phyloP scores from a whole-genome alignment of 768 basidiomycete species.

The Termitomyces titanicus region DNA sequence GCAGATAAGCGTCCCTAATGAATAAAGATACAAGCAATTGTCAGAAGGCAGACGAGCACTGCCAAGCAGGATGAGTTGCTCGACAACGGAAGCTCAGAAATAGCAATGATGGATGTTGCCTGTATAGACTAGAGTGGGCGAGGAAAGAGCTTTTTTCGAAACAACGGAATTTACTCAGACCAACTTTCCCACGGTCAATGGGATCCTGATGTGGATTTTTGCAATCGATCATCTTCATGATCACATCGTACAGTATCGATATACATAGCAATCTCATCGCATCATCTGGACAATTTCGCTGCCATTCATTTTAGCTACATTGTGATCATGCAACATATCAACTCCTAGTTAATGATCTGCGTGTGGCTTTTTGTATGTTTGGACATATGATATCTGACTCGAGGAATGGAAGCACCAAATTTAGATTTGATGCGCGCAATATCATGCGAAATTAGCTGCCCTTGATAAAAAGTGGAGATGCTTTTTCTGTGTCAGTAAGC shows the following conservation, averaged over 20 bases:
- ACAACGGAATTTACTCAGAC: conserved; percentile 17
- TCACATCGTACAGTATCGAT: not conserved
- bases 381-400: not conserved
- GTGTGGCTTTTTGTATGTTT: not conserved
- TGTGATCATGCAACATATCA: no score
- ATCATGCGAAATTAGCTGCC: no score
- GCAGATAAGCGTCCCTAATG: conserved; percentile 19
- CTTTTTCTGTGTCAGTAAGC: no score
- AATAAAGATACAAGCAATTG: not conserved
- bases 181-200: conserved; percentile 15
- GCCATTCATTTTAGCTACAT: not conserved
- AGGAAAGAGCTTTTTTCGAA: conserved; percentile 14
- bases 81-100: conserved; percentile 11
- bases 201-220: conserved; percentile 2
- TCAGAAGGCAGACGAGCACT: not conserved
- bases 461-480: no score
- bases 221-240: conserved; percentile 6
- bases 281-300: conserved; percentile 6
- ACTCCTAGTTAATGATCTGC: not conserved
- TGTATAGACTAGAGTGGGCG: not conserved
- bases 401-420: conserved; percentile 5
- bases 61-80: conserved; percentile 13
- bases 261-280: conserved; percentile 10
- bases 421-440: no score
- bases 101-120: conserved; percentile 10